Evolutionary conservation across 257 asterid species (phyloP), one percentile per base, ranked within the genome.

Genomic region (Linaria vulgaris): DNA sequence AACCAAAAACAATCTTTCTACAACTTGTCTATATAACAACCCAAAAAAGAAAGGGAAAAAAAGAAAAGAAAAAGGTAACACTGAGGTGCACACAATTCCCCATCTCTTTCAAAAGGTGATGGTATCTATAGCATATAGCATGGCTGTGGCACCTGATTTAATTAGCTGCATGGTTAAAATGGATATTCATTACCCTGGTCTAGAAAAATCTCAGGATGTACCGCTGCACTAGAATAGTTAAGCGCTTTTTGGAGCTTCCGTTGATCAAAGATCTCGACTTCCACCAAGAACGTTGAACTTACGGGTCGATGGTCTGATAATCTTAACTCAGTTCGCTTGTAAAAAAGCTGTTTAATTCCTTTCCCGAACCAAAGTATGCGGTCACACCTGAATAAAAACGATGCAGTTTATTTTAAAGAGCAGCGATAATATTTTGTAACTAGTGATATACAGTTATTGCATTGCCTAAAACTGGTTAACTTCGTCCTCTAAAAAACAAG

Each of bases 261-360:
- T 37, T 84, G 96, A 56, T 91, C 80, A 43, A 88, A 83, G 23
- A 91, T 82, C 80, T 91, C 98, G 6, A 88, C 95, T 75, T 86
- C 87, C 22, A 91, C 82, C 59, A 59, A 14, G 77, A 88, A 91
- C 55, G 66, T 69, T 21, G 96, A 79, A 67, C 95, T 84, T 30
- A 91, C 92, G 1, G 98, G 96, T 20, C 96, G 81, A 74, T 91
- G 98, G 56, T 91, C 98, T 30, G 98, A 88, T 49, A 91, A 75
- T 67, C 46, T 79, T 21, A 76, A 70, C 71, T 88, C 95, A 34
- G 92, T 76, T 55, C 96, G 68, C 68, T 77, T 74, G 76, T 91
- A 91, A 17, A 69, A 72, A 0, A 81, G 77, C 61, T 91, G 96
- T 69, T 79, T 91, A 20, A 91, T 86, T 74, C 96, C 98, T 73